Evolutionary conservation across 495 filamentous ascomycete species (phyloP).

Genomic region (Trichoderma virens): DNA sequence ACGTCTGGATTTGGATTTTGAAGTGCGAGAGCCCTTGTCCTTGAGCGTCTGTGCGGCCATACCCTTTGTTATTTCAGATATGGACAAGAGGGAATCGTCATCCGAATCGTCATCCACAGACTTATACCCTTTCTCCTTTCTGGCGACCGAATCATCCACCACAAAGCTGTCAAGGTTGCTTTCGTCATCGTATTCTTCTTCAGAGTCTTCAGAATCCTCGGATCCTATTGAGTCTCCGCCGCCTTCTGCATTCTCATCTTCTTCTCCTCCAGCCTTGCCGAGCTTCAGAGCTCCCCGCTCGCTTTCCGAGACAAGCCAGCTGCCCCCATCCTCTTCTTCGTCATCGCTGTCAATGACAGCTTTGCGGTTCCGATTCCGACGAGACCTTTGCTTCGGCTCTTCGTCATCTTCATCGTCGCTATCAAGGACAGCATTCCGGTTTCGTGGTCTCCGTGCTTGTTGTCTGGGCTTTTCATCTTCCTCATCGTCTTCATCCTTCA

Average conservation of each 20-base stretch:
- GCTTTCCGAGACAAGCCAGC: conserved; percentile 65
- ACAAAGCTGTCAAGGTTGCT: conserved; percentile 41
- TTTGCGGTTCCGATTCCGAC: conserved; percentile 43
- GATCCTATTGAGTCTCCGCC: conserved; percentile 70
- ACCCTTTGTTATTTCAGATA: conserved; percentile 9
- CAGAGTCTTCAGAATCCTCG: conserved; percentile 40
- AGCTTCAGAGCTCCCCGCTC: conserved; percentile 50
- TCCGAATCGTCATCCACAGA: conserved; percentile 27
- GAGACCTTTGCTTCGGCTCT: conserved; percentile 15
- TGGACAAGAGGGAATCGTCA: conserved; percentile 16
- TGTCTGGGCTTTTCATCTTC: conserved; percentile 30
- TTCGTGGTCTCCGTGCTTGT: conserved; percentile 38
- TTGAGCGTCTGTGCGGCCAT: conserved; percentile 16
- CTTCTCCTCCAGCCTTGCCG: conserved; percentile 70
- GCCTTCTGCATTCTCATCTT: conserved; percentile 81
- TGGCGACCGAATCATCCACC: conserved; percentile 30
- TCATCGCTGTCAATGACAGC: conserved; percentile 51
- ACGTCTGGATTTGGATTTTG: neutral
- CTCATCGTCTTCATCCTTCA: conserved; percentile 33
- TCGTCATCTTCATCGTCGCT: conserved; percentile 27
- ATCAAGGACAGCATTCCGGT: conserved; percentile 50
- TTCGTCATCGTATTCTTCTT: conserved; percentile 37
- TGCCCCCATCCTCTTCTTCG: conserved; percentile 62
- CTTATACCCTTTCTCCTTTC: conserved; percentile 32
- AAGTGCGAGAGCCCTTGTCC: conserved; percentile 10